These are phyloP conservation scores for Metarhizium rileyi DNA, from an alignment of 2,329 filamentous ascomycete species.

Conservation along the genomic window DNA sequence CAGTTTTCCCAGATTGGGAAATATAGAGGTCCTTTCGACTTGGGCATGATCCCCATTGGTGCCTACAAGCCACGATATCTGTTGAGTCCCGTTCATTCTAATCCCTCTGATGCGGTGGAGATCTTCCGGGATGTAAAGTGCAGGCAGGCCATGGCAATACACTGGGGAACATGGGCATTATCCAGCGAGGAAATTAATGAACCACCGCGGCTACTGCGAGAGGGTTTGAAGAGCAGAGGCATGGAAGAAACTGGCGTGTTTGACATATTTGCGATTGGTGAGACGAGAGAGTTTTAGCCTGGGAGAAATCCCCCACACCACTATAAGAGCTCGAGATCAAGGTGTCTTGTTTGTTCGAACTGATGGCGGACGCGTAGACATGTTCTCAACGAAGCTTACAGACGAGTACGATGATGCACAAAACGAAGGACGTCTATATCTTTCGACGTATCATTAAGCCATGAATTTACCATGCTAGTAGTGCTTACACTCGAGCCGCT, in stretches of 20 bases:
- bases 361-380: too few species aligned
- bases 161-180: constrained; percentile 87
- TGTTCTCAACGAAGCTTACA: too few species aligned
- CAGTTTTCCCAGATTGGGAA: constrained; percentile 79
- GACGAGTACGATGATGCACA: too few species aligned
- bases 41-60: constrained; percentile 88
- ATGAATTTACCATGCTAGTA: too few species aligned
- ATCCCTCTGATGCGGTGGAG: constrained; percentile 79
- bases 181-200: constrained; percentile 80
- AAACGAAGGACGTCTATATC: too few species aligned
- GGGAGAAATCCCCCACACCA: too few species aligned
- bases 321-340: too few species aligned
- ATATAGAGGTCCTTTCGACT: constrained; percentile 74
- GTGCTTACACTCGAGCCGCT: too few species aligned
- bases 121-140: constrained; percentile 83
- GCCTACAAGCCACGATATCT: constrained; percentile 67
- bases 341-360: too few species aligned
- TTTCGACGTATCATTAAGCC: too few species aligned
- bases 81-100: constrained; percentile 75
- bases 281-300: constrained; percentile 70
- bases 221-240: constrained; percentile 59
- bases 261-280: constrained; percentile 76
- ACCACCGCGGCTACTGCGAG: constrained; percentile 62
- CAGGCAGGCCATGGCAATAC: constrained; percentile 70
- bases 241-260: constrained; percentile 65